A percentile compares a stretch with the other conserved stretches of the same genome.
phyloP scores from a whole-genome alignment of 495 filamentous ascomycete species.

The Hypoxylon fragiforme region DNA sequence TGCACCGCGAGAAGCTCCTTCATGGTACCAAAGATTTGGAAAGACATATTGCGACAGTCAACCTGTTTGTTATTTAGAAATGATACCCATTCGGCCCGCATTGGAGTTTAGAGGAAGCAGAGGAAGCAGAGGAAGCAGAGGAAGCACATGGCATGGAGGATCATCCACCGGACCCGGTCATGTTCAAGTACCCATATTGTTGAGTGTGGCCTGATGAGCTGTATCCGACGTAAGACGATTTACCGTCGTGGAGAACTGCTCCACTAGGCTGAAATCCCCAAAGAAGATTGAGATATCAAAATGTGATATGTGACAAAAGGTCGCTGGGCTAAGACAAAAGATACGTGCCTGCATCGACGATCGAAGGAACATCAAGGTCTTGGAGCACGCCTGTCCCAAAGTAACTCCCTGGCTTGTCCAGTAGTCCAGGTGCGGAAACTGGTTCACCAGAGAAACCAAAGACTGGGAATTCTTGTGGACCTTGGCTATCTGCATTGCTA shows the following conservation, averaged over 20 bases:
- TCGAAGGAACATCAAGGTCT: constrained; percentile 33
- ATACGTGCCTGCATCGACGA: constrained; percentile 36
- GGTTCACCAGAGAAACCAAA: constrained; percentile 20
- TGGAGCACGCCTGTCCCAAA: constrained; percentile 29
- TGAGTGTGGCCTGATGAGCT: constrained; percentile 26
- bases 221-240: constrained; percentile 28
- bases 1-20: constrained; percentile 20
- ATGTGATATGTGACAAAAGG: constrained; percentile 34
- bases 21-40: constrained; percentile 29
- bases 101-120: constrained; percentile 11
- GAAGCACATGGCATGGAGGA: constrained; percentile 19
- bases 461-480: constrained; percentile 24
- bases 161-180: constrained; percentile 24
- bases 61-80: constrained; percentile 28
- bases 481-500: constrained; percentile 30
- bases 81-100: constrained; percentile 31
- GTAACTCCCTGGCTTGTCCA: constrained; percentile 22
- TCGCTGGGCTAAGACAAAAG: constrained; percentile 25
- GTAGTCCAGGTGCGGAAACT: constrained; percentile 13
- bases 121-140: constrained; percentile 19
- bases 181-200: constrained; percentile 19
- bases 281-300: constrained; percentile 32
- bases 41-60: constrained; percentile 8
- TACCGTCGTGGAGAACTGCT: constrained; percentile 25
- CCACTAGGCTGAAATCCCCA: constrained; percentile 31